These are phyloP conservation scores for Candida bentonensis DNA, from an alignment of 805 yeast species.

Conservation along the genomic window DNA sequence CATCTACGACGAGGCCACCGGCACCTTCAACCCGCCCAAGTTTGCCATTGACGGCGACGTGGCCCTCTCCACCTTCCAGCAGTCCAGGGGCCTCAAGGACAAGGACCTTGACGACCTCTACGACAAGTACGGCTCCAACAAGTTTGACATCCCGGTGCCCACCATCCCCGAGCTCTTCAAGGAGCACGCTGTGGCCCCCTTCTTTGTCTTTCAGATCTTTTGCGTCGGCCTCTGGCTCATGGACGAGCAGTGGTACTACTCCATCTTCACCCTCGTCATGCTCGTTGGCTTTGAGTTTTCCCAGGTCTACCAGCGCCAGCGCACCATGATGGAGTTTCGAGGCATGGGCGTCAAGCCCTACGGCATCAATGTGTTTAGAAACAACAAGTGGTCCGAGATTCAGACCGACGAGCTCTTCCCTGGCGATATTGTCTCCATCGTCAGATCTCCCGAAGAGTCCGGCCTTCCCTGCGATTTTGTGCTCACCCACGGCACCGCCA, in stretches of 20 bases:
- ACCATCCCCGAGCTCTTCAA: slow-evolving; percentile 79
- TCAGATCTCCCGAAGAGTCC: slow-evolving; percentile 79
- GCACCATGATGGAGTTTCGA: slow-evolving; percentile 89
- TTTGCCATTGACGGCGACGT: slow-evolving; percentile 53
- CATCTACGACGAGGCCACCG: slow-evolving; percentile 41
- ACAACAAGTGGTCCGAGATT: slow-evolving; percentile 51
- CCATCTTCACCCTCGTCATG: slow-evolving; percentile 84
- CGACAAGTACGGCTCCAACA: slow-evolving; percentile 69
- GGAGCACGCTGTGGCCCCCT: slow-evolving; percentile 97
- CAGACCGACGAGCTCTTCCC: slow-evolving; percentile 72
- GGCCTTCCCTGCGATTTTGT: slow-evolving; percentile 92
- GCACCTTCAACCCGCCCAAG: slow-evolving; percentile 65
- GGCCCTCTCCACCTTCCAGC: slow-evolving; percentile 41
- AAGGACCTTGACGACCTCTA: slow-evolving; percentile 23
- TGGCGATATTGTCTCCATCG: slow-evolving; percentile 72
- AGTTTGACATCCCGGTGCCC: slow-evolving; percentile 91
- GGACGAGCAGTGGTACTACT: slow-evolving; percentile 95
- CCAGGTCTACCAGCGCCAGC: slow-evolving; percentile 88
- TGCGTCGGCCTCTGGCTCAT: slow-evolving; percentile 91
- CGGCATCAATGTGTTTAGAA: slow-evolving; percentile 57
- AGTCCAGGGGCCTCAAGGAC: slow-evolving; percentile 31
- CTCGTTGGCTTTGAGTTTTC: slow-evolving; percentile 85
- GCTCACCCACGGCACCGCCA: slow-evolving; percentile 77
- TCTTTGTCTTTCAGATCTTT: slow-evolving; percentile 90
- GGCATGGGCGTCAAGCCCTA: slow-evolving; percentile 96